These are phyloP conservation scores for Xylariaceae sp. DNA, from an alignment of 2,329 filamentous ascomycete species.

Conservation along the genomic window DNA sequence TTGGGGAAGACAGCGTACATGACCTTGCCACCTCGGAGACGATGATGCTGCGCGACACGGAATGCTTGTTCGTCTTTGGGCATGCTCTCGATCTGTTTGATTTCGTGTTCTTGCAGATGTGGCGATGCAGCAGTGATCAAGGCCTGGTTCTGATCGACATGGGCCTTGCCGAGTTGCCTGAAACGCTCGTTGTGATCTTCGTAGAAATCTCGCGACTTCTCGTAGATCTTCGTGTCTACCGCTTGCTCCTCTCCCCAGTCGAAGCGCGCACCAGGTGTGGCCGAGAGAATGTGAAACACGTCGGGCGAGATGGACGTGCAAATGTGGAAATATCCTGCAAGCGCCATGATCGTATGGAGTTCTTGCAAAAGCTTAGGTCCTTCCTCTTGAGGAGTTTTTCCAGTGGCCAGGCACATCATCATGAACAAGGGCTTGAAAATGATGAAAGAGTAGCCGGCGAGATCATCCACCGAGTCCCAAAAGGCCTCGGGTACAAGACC, in stretches of 20 bases:
- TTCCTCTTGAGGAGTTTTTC: not conserved
- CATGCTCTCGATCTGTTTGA: slow-evolving; percentile 1
- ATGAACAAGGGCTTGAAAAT: slow-evolving; percentile 39
- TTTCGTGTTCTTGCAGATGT: not conserved
- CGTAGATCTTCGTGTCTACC: slow-evolving; percentile 23
- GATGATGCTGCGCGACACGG: slow-evolving; percentile 18
- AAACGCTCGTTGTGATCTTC: slow-evolving; percentile 15
- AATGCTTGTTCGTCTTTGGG: slow-evolving; percentile 12
- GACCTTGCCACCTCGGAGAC: slow-evolving; percentile 31
- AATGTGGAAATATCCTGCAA: slow-evolving; percentile 30
- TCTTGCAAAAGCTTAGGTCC: slow-evolving; percentile 23
- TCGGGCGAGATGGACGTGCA: slow-evolving; percentile 29
- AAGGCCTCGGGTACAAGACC: slow-evolving; percentile 32
- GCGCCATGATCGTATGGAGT: slow-evolving; percentile 26
- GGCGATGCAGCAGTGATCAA: not conserved
- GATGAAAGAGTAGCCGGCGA: slow-evolving; percentile 31
- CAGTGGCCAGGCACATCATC: slow-evolving; percentile 21
- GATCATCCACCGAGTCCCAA: slow-evolving; percentile 37
- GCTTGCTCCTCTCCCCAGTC: slow-evolving; percentile 27
- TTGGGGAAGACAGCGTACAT: slow-evolving; percentile 34
- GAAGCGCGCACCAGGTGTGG: slow-evolving; percentile 30
- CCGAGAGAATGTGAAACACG: slow-evolving; percentile 31
- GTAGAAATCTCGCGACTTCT: slow-evolving; percentile 20
- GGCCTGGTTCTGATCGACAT: not conserved
- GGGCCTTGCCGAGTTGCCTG: slow-evolving; percentile 9